Evolutionary conservation across 1,139 yeast genomes (phyloP).

Genomic region (Candida sojae): DNA sequence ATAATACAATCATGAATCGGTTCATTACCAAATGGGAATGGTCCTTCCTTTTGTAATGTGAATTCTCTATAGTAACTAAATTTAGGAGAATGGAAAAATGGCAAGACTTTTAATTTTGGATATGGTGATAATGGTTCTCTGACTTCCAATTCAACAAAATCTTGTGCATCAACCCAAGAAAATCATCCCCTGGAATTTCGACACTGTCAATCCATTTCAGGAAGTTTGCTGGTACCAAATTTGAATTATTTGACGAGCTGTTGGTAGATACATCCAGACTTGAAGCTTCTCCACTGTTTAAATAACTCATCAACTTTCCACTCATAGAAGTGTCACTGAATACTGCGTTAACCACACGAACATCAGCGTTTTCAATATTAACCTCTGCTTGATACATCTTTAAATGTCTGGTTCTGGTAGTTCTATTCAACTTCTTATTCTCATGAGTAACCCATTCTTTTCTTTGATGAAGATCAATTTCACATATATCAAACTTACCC

Average conservation of each 20-base stretch:
- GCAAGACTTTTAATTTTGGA: conserved; percentile 61
- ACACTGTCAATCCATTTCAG: conserved; percentile 27
- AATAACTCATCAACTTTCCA: conserved; percentile 48
- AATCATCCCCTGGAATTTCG: conserved; percentile 47
- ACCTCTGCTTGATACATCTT: conserved; percentile 78
- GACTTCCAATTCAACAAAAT: conserved; percentile 73
- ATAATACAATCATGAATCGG: conserved; percentile 68
- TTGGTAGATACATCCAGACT: conserved; percentile 13
- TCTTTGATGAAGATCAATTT: conserved; percentile 81
- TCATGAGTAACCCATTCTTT: conserved; percentile 66
- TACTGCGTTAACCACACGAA: conserved; percentile 67
- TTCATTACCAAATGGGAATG: conserved; percentile 69
- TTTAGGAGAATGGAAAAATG: conserved; percentile 73
- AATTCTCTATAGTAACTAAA: conserved; percentile 73
- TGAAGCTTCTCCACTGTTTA: conserved; percentile 24
- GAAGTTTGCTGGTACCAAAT: conserved; percentile 8
- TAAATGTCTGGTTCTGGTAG: conserved; percentile 57
- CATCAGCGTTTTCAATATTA: conserved; percentile 68
- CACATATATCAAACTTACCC: conserved; percentile 63
- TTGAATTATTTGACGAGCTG: conserved; percentile 6
- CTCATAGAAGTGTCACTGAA: conserved; percentile 59
- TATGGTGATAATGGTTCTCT: conserved; percentile 45
- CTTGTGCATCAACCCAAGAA: conserved; percentile 81
- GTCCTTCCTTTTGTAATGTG: conserved; percentile 48
- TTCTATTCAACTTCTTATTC: conserved; percentile 57